A percentile compares a stretch with the other conserved stretches of the same genome.
These are phyloP conservation scores for Arachis stenosperma DNA, from an alignment of 306 rosid genomes.

Conservation along the genomic window DNA sequence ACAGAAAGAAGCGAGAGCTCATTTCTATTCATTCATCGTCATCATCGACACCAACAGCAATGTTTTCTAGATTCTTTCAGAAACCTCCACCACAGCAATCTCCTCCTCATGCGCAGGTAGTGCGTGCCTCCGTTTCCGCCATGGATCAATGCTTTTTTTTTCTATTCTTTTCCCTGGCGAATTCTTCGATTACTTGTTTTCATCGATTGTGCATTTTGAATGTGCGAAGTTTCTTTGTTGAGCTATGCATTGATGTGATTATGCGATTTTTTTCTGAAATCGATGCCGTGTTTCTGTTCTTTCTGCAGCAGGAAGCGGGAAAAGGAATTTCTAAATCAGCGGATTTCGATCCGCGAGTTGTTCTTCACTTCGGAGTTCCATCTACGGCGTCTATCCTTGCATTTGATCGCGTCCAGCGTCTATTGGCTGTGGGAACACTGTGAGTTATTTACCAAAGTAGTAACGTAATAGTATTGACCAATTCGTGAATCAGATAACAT, in stretches of 20 bases:
- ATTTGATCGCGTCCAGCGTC: conserved; percentile 67
- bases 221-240: background rate
- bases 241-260: conserved; percentile 21
- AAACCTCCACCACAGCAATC: conserved; percentile 40
- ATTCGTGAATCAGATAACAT: conserved; percentile 11
- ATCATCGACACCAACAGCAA: conserved; percentile 26
- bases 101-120: conserved; percentile 52
- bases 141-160: conserved; percentile 12
- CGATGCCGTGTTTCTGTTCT: conserved; percentile 17
- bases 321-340: conserved; percentile 39
- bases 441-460: conserved; percentile 47
- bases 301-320: conserved; percentile 41
- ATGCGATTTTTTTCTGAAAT: conserved; percentile 4
- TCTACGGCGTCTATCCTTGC: conserved; percentile 80
- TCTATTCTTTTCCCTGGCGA: conserved; percentile 1
- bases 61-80: conserved; percentile 70
- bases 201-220: background rate
- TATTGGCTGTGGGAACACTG: conserved; percentile 81
- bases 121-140: conserved; percentile 28
- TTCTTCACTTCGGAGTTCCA: conserved; percentile 85
- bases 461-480: background rate
- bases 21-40: conserved; percentile 24
- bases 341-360: conserved; percentile 63
- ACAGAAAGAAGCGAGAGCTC: conserved; percentile 39
- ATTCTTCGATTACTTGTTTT: background rate